Base-by-base conservation (phyloP, 2,329 filamentous ascomycete species). In the Claviceps citrina region DNA sequence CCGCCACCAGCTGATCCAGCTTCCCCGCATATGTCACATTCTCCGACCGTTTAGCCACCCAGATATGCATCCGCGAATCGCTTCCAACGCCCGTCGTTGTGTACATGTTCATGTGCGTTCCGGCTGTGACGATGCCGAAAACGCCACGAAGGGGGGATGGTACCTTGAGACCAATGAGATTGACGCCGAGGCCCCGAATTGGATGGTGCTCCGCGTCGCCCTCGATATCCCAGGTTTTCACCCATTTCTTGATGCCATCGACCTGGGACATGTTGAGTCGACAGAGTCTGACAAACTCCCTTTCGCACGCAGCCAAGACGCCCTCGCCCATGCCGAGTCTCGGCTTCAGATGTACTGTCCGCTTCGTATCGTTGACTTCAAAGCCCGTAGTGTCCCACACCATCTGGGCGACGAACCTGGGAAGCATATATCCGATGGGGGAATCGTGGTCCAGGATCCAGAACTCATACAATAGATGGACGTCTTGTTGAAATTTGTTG, bases 91-190 rank as follows among this genome's bases (percentile, higher is more conserved):
- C 36, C 32, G 47, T 52, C 32, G 50, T 41, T 25, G 53, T 56
- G 46, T 54, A 62, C 34, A 58, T 53, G 44, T 58, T 62, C 44
- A 62, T 50, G 42, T 62, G 59, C 2, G 58, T 54, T 7, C 59
- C 59, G 4, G 55, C 51, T 2, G 59, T 62, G 25, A 58, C 46
- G 26, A 60, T 49, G 5, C 59, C 59, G 22, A 62, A 52, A 8
- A 61, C 45, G 1, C 59, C 59, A 4, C 59, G 49, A 22, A 54
- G 44, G 3, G 57, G 53, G 8, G 56, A 51, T 3, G 58, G 55
- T 8, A 61, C 54, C 28, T 47, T 40, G 16, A 61, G 42, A 4
- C 51, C 45, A 5, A 45, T 40, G 7, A 51, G 38, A 7, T 44
- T 38, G 5, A 28, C 24, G 7, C 50, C 45, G 6, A 51, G 44